Evolutionary conservation across 306 rosid species (phyloP), one percentile per base, ranked within the genome.

Genomic region (Dalbergia cochinchinensis): DNA sequence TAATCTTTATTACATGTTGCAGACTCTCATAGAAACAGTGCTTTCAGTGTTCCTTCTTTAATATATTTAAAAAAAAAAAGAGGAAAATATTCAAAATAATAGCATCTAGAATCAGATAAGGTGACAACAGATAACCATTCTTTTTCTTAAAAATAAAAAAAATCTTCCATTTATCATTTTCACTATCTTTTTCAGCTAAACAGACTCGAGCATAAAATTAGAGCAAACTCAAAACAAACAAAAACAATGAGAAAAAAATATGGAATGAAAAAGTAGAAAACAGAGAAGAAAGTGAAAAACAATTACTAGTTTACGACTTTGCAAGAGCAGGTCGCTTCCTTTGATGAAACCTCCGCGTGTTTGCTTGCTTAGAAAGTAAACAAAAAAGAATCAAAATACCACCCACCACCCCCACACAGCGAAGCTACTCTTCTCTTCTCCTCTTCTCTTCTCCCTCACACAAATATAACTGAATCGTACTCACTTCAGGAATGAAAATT

Each of bases 311-410:
- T 22, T 22, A 22, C 31, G 19, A 92, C 97, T 94, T 91, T 16
- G 98, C 97, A 14, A 93, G 73, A 77, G 98, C 98, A 37, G 98
- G 98, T 22, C 98, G 83, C 81, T 93, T 93, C 85, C 89, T 89
- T 8, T 91, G 91, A 20, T 11, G 45, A 41, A n/a, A 53, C 5
- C 20, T 64, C 80, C 54, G 6, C 54, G 4, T 65, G 89, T 78
- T 80, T 80, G 86, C 41, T 64, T 69, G 76, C 87, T 60, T 69
- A 83, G 86, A 84, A 87, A 85, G 85, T 74, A 71, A 78, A 79
- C 72, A 76, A 85, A 76, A 85, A 82, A 64, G 44, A 74, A 76
- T 41, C 71, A 19, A 37, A 45, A 5, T 35, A 35, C 6, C 4
- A 41, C 53, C 15, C 16, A 45, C n/a, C 42, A 15, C 10, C 22